These are phyloP conservation scores for Pyrenochaeta sp. DNA, from an alignment of 2,329 filamentous ascomycete genomes.

Conservation along the genomic window DNA sequence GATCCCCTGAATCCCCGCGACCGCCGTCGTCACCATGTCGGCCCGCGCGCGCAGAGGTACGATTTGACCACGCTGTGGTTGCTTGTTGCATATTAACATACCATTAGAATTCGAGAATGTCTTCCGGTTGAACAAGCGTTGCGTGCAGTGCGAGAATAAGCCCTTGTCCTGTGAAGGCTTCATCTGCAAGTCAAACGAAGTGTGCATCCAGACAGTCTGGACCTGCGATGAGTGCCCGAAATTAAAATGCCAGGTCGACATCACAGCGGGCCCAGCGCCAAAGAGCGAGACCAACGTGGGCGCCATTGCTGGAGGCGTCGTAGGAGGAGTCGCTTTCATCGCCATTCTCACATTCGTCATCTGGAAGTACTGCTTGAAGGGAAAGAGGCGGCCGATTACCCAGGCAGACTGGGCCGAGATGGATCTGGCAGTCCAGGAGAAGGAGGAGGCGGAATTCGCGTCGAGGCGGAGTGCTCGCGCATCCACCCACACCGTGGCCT, in stretches of 20 bases:
- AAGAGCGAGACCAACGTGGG: slow-evolving; percentile 71
- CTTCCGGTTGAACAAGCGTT: slow-evolving; percentile 63
- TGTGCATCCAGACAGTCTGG: slow-evolving; percentile 66
- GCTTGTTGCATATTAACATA: slow-evolving; percentile 14
- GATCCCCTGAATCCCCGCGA: slow-evolving; percentile 20
- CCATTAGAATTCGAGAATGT: slow-evolving; percentile 45
- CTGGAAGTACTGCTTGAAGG: slow-evolving; percentile 88
- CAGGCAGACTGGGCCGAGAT: slow-evolving; percentile 65
- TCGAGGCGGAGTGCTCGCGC: slow-evolving; percentile 68
- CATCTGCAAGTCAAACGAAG: slow-evolving; percentile 60
- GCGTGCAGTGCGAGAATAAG: slow-evolving; percentile 61
- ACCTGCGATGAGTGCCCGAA: slow-evolving; percentile 68
- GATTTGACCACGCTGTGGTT: neutral
- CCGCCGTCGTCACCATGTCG: slow-evolving; percentile 19
- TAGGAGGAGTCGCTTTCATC: slow-evolving; percentile 81
- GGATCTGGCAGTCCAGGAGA: slow-evolving; percentile 63
- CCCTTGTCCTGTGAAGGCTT: slow-evolving; percentile 63
- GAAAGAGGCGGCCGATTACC: slow-evolving; percentile 69
- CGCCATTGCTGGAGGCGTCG: slow-evolving; percentile 88
- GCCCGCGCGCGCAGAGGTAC: slow-evolving; percentile 25
- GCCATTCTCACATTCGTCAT: slow-evolving; percentile 79
- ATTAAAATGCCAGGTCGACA: slow-evolving; percentile 59
- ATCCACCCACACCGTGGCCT: slow-evolving; percentile 85
- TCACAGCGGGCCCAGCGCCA: slow-evolving; percentile 40
- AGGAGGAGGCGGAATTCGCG: slow-evolving; percentile 63